These are phyloP conservation scores for Xylaria curta DNA, from an alignment of 495 filamentous ascomycete genomes.

Conservation along the genomic window DNA sequence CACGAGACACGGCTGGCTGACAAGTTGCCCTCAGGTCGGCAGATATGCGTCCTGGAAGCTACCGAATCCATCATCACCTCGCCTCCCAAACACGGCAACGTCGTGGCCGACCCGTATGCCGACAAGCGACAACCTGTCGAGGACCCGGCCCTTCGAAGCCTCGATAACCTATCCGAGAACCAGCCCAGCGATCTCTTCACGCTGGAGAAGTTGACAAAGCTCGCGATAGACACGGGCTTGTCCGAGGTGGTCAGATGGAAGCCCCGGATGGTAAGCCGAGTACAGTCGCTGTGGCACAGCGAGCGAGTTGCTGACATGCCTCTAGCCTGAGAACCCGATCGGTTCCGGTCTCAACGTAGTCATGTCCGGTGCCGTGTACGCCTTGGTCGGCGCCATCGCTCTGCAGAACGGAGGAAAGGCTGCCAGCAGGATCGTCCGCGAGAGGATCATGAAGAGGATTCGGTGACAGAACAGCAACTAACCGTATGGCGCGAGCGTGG, in stretches of 20 bases:
- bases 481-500: not conserved
- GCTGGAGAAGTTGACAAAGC: constrained; percentile 63
- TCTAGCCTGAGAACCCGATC: constrained; percentile 72
- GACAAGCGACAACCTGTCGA: constrained; percentile 68
- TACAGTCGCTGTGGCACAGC: not conserved
- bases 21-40: constrained; percentile 64
- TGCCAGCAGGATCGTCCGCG: constrained; percentile 74
- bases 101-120: constrained; percentile 45
- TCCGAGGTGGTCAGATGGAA: constrained; percentile 82
- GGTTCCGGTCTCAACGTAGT: constrained; percentile 75
- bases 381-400: constrained; percentile 85
- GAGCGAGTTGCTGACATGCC: constrained; percentile 27
- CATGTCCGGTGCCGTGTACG: constrained; percentile 76
- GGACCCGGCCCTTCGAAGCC: constrained; percentile 73
- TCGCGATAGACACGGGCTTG: constrained; percentile 75
- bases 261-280: constrained; percentile 70
- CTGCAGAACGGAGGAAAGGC: constrained; percentile 82
- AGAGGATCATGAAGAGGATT: constrained; percentile 70
- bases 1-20: not conserved
- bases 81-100: constrained; percentile 35
- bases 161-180: constrained; percentile 67
- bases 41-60: constrained; percentile 79
- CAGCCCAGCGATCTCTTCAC: constrained; percentile 63
- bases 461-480: constrained; percentile 26
- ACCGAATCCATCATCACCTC: constrained; percentile 70